These are phyloP conservation scores for Cercophora newfieldiana DNA, from an alignment of 495 filamentous ascomycete genomes.

Conservation along the genomic window DNA sequence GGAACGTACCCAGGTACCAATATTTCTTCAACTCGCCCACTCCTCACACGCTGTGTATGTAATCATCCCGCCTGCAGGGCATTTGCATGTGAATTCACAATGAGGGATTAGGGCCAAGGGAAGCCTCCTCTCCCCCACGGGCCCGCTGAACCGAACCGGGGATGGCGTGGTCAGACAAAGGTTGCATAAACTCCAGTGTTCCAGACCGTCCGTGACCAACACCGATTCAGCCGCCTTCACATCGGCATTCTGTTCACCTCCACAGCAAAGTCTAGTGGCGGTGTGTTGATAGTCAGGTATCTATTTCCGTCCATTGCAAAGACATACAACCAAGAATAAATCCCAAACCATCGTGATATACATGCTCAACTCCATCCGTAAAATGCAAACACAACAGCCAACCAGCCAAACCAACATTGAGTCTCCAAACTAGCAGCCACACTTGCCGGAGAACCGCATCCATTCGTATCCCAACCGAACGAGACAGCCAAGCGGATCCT, in stretches of 20 bases:
- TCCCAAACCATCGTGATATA: background rate
- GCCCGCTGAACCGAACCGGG: background rate
- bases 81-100: constrained; percentile 22
- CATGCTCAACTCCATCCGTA: constrained; percentile 2
- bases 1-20: background rate
- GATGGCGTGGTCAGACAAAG: background rate
- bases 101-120: constrained; percentile 25
- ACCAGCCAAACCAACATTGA: background rate
- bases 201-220: background rate
- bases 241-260: background rate
- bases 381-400: background rate
- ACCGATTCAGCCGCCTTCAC: background rate
- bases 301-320: background rate
- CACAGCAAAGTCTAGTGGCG: background rate
- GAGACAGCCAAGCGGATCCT: constrained; percentile 5
- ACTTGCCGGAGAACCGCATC: no score
- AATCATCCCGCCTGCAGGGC: background rate
- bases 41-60: background rate
- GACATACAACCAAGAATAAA: background rate
- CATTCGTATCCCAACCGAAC: background rate
- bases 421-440: constrained; percentile 8
- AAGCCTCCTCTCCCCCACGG: background rate
- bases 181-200: background rate
- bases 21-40: no score
- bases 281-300: background rate